Percentiles rank a stretch among this genome's conserved stretches.
Evolutionary conservation across 306 rosid genomes (phyloP).

Genomic region (Cicer bijugum): DNA sequence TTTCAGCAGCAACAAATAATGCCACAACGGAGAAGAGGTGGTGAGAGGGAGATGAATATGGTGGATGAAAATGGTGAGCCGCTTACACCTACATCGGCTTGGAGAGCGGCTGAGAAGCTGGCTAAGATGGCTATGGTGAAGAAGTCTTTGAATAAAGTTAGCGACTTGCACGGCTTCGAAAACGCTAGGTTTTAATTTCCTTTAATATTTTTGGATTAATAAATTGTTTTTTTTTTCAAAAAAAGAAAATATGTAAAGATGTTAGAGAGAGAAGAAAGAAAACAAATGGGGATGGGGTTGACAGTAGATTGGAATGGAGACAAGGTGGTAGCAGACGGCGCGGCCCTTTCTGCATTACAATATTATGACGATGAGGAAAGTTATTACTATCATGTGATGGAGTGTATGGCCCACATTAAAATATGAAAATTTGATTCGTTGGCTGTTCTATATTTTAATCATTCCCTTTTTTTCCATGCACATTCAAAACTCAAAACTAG

Average conservation of each 20-base stretch:
- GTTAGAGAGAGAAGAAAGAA: not conserved
- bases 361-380: constrained; percentile 14
- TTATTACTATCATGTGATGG: constrained; percentile 17
- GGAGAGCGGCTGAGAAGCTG: constrained; percentile 88
- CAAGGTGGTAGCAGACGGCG: constrained; percentile 52
- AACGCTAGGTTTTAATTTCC: constrained; percentile 78
- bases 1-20: constrained; percentile 47
- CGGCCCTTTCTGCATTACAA: constrained; percentile 41
- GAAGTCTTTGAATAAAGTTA: constrained; percentile 74
- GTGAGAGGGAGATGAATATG: constrained; percentile 39
- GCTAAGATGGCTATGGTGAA: constrained; percentile 76
- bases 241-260: not conserved
- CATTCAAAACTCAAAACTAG: not conserved
- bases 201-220: not conserved
- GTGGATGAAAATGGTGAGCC: constrained; percentile 83
- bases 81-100: constrained; percentile 79
- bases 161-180: constrained; percentile 90
- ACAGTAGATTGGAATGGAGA: constrained; percentile 43
- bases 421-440: constrained; percentile 38
- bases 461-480: constrained; percentile 17
- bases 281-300: constrained; percentile 44
- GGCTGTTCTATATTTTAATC: constrained; percentile 32
- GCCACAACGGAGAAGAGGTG: constrained; percentile 59
- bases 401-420: constrained; percentile 42
- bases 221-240: not conserved